phyloP scores from a whole-genome alignment of 2,329 filamentous ascomycete genomes.

The Alternaria solani region DNA sequence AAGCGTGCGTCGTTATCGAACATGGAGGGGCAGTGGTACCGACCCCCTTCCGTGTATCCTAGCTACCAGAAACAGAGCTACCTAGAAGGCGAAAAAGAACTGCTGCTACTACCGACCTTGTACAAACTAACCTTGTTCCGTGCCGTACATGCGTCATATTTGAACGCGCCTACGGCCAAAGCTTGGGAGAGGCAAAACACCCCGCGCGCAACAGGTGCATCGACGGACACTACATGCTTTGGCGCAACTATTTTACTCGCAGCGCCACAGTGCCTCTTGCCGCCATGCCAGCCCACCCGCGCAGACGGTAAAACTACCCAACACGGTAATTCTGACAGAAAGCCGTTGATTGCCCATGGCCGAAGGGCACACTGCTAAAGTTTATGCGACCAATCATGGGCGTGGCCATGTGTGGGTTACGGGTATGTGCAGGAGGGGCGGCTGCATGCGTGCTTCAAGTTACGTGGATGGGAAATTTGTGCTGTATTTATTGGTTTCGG shows the following conservation, averaged over 20 bases:
- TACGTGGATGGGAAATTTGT: not conserved
- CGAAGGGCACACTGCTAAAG: conserved; percentile 22
- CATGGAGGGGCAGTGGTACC: not conserved
- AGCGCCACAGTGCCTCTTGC: conserved; percentile 3
- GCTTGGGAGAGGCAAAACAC: not conserved
- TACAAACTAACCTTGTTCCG: not conserved
- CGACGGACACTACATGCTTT: not conserved
- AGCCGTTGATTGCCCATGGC: conserved; percentile 10
- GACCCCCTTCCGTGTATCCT: not conserved
- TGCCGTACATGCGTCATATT: not conserved
- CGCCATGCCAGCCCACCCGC: conserved; percentile 4
- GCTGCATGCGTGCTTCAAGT: not conserved
- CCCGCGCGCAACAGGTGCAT: not conserved
- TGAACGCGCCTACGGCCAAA: conserved; percentile 2
- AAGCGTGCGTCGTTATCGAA: not conserved
- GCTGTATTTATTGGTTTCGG: not conserved
- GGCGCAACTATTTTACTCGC: not conserved
- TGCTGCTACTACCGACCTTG: not conserved
- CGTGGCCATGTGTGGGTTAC: not conserved
- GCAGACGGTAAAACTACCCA: conserved; percentile 5
- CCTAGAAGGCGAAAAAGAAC: not conserved
- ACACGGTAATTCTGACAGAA: conserved; percentile 6
- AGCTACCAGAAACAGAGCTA: not conserved
- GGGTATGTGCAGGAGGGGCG: conserved; percentile 7
- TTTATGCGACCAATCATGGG: conserved; percentile 14